phyloP scores from a whole-genome alignment of 805 yeast species.

The Cyberlindnera sargentensis region DNA sequence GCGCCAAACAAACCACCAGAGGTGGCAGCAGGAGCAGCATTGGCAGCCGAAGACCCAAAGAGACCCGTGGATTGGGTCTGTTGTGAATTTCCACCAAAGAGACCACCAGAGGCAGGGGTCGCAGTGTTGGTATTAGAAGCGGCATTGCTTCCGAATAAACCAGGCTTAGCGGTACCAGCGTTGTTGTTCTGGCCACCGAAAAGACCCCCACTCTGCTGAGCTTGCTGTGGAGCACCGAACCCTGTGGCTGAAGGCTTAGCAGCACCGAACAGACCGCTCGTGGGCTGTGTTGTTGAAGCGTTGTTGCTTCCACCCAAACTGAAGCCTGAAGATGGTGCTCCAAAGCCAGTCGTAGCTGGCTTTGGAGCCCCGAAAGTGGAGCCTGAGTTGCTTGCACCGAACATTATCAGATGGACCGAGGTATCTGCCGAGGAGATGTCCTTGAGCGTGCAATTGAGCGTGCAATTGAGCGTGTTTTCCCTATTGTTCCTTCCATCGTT shows the following conservation, averaged over 20 bases:
- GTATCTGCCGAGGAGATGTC: not conserved
- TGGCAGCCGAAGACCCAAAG: not conserved
- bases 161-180: not conserved
- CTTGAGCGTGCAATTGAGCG: not conserved
- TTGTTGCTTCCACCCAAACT: conserved; percentile 13
- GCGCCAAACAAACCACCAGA: conserved; percentile 28
- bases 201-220: conserved; percentile 21
- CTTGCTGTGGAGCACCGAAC: not conserved
- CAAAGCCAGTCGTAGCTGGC: conserved; percentile 14
- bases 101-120: conserved; percentile 23
- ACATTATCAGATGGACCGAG: conserved; percentile 1
- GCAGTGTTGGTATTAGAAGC: conserved; percentile 4
- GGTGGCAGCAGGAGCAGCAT: conserved; percentile 15
- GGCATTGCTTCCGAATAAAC: conserved; percentile 3
- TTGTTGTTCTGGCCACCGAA: conserved; percentile 20
- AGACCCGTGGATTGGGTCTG: conserved; percentile 1
- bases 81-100: conserved; percentile 22
- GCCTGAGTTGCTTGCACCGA: conserved; percentile 7
- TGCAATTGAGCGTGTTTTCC: not conserved
- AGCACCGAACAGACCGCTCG: conserved; percentile 10
- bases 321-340: conserved; percentile 11
- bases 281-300: not conserved
- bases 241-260: conserved; percentile 5
- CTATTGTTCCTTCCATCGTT: not conserved
- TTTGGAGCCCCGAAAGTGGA: conserved; percentile 18